phyloP scores from a whole-genome alignment of 225 moss, liverwort and hornwort species.

The Neckera pumila region DNA sequence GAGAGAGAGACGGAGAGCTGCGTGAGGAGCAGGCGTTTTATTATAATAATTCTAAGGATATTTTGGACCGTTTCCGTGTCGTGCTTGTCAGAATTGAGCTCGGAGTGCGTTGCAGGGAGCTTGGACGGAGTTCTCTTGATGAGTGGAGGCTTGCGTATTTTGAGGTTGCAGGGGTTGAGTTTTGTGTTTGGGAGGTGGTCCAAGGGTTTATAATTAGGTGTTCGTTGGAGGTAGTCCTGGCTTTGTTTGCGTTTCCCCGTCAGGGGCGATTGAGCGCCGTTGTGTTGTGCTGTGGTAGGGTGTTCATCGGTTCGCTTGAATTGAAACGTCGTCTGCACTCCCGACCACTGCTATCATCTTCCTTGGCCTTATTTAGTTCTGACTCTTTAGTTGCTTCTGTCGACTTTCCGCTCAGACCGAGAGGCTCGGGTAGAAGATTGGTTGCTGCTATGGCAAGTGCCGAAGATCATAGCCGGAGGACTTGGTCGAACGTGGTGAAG shows the following conservation, averaged over 20 bases:
- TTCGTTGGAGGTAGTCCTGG: slow-evolving; percentile 2
- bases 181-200: background rate
- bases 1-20: background rate
- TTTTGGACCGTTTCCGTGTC: background rate
- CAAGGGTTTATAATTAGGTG: background rate
- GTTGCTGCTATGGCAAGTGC: slow-evolving; percentile 13
- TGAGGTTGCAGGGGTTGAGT: background rate
- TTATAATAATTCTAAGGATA: background rate
- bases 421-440: background rate
- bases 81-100: background rate
- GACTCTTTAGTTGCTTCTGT: background rate
- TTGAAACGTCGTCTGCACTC: background rate
- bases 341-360: background rate
- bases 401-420: slow-evolving; percentile 10
- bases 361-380: background rate
- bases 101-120: background rate
- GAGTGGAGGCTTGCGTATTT: background rate
- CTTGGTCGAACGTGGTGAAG: slow-evolving; percentile 32
- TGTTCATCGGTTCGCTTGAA: background rate
- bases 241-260: background rate
- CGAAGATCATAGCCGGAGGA: slow-evolving; percentile 9
- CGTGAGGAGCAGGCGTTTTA: background rate
- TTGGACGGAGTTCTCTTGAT: background rate
- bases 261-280: background rate
- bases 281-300: background rate